Evolutionary conservation across 352 stramenopile species (phyloP), one percentile per base, ranked within the genome.

Genomic region (Pythium brachiatum): DNA sequence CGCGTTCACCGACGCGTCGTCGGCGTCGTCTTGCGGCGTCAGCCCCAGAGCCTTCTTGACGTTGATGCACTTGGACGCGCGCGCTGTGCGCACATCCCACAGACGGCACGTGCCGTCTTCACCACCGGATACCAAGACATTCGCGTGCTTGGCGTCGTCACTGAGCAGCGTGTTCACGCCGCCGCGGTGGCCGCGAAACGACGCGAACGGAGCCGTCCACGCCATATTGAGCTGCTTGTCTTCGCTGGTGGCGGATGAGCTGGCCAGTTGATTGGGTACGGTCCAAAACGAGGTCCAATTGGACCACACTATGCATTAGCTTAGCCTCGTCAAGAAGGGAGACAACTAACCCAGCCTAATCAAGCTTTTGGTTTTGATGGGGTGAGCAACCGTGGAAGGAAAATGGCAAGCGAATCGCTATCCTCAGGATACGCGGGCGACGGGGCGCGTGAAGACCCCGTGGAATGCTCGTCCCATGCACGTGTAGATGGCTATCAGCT

Each of bases 71-170:
- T 81, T 82, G 18, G 68, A 73, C 34, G 83, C 77, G 58, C 72
- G 76, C 27, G 72, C 66, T 12, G 78, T 79, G 58, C 83, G 81
- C 51, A 89, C 60, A 48, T 90, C 83, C 83, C 83, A 92, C 53
- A 92, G 54, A 5, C 83, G 74, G 32, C 76, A 87, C 9, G 81
- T 83, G 32, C 83, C 79, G 50, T 92, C 83, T 46, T 89, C 75
- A 38, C 83, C 85, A 26, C 83, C 83, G 0, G 83, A 92, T 1
- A 74, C 81, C 1, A 92, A 52, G 13, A 86, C 61, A 61, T 92
- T 59, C 25, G 70, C 62, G 51, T 83, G 78, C 25, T 69, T 58
- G 32, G 65, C 62, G 15, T 90, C 81, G 46, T 90, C 78, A 54
- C 74, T 78, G 8, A 88, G 66, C 38, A 90, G 68, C 54, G 78